These are phyloP conservation scores for Saccharomycopsis sp. DNA, from an alignment of 805 yeast genomes.

Conservation along the genomic window DNA sequence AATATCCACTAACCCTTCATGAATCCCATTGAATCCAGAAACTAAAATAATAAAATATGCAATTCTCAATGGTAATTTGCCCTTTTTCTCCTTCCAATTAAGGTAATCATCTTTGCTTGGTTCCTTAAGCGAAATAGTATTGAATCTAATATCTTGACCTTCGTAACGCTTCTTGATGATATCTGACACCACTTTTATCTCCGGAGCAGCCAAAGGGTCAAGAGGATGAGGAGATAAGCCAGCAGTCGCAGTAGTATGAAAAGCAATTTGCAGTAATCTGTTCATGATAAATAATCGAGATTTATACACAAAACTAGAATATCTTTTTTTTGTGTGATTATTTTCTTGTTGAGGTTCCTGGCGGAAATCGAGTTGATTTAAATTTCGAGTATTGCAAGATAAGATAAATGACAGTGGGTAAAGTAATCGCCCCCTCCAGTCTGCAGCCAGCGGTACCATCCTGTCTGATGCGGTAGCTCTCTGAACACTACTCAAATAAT, in stretches of 20 bases:
- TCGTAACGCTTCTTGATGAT: slow-evolving; percentile 43
- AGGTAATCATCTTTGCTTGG: slow-evolving; percentile 59
- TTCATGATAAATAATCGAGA: slow-evolving; percentile 41
- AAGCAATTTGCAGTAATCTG: slow-evolving; percentile 57
- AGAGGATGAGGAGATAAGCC: slow-evolving; percentile 57
- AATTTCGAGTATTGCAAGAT: too few relatives aligned
- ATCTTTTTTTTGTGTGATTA: too few relatives aligned
- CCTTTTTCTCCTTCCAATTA: slow-evolving; percentile 56
- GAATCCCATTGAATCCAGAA: slow-evolving; percentile 51
- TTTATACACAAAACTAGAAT: too few relatives aligned
- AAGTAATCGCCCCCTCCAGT: too few relatives aligned
- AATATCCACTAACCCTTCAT: slow-evolving; percentile 65
- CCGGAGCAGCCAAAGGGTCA: slow-evolving; percentile 62
- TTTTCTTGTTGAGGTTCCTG: too few relatives aligned
- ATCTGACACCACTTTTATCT: slow-evolving; percentile 51
- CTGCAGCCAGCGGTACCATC: too few relatives aligned
- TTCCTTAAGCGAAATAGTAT: slow-evolving; percentile 64
- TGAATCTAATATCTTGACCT: slow-evolving; percentile 43
- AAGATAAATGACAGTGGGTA: too few relatives aligned
- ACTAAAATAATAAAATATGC: slow-evolving; percentile 61
- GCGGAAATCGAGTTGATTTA: too few relatives aligned
- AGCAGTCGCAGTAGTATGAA: slow-evolving; percentile 50
- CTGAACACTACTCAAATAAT: too few relatives aligned
- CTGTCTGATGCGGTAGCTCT: too few relatives aligned
- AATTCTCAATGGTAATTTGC: slow-evolving; percentile 60